phyloP scores from a whole-genome alignment of 495 filamentous ascomycete genomes.

The Haplographium delicatum region DNA sequence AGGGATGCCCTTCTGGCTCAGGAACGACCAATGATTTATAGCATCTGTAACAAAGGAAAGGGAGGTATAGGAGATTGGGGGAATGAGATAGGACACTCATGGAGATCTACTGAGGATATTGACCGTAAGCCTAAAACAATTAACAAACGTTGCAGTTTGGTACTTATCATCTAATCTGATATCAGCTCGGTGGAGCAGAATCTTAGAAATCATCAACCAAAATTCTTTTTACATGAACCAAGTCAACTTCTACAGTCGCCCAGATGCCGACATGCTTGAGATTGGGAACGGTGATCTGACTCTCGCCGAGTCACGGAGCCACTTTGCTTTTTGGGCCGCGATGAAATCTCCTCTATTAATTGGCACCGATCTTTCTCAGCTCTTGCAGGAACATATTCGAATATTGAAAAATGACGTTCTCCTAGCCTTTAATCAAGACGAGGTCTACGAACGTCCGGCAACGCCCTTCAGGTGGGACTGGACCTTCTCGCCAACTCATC shows the following conservation, averaged over 20 bases:
- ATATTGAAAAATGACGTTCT: constrained; percentile 43
- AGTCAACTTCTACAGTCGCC: constrained; percentile 48
- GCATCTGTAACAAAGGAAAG: constrained; percentile 33
- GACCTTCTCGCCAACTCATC: constrained; percentile 53
- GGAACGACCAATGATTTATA: constrained; percentile 32
- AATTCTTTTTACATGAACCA: constrained; percentile 43
- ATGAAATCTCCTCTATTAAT: constrained; percentile 48
- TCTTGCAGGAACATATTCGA: constrained; percentile 29
- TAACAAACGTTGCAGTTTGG: no score
- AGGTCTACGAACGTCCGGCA: constrained; percentile 53
- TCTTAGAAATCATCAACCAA: constrained; percentile 39
- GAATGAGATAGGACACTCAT: constrained; percentile 24
- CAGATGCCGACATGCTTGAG: constrained; percentile 52
- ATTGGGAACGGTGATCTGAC: constrained; percentile 37
- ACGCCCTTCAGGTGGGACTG: constrained; percentile 65
- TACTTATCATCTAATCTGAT: no score
- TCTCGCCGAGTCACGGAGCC: constrained; percentile 35
- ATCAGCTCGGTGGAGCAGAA: constrained; percentile 4
- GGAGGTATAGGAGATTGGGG: constrained; percentile 29
- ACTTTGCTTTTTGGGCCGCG: constrained; percentile 51
- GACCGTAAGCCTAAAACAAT: no score
- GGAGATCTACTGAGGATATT: constrained; percentile 34
- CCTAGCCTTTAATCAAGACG: constrained; percentile 48
- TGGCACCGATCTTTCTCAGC: constrained; percentile 38
- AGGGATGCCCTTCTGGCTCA: constrained; percentile 29